Conservation (phyloP, 345 rosid genomes). For the Salix purpurea region DNA sequence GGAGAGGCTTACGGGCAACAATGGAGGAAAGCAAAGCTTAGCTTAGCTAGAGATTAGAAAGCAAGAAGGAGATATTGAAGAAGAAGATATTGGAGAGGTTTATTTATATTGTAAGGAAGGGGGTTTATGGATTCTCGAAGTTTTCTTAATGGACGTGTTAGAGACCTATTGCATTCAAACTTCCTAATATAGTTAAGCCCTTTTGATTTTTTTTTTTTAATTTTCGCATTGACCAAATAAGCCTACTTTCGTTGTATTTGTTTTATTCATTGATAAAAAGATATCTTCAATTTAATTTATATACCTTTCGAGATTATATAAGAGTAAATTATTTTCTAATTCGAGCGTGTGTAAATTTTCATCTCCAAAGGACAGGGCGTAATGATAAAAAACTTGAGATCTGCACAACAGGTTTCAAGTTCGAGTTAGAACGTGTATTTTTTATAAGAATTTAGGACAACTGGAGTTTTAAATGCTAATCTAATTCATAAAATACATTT, state of each 20-base stretch:
- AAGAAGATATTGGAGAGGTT: background rate
- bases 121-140: constrained; percentile 14
- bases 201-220: background rate
- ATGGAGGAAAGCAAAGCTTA: background rate
- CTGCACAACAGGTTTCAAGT: accelerated
- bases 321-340: too few relatives aligned
- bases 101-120: constrained; percentile 13
- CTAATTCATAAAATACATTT: too few relatives aligned
- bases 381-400: too few relatives aligned
- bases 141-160: background rate
- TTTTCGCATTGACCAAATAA: background rate
- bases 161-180: constrained; percentile 7
- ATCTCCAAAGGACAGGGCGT: accelerated
- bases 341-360: too few relatives aligned
- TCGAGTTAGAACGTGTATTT: too few relatives aligned
- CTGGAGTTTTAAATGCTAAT: too few relatives aligned
- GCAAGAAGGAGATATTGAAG: background rate
- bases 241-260: background rate
- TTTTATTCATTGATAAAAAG: too few relatives aligned
- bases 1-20: background rate
- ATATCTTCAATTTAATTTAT: too few relatives aligned
- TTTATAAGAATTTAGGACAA: accelerated
- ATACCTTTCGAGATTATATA: too few relatives aligned
- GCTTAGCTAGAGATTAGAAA: background rate
- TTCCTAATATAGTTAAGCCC: background rate